A percentile compares a stretch with the other conserved stretches of the same genome.
Evolutionary conservation across 306 rosid species (phyloP).

Genomic region (Amphicarpaea edgeworthii): DNA sequence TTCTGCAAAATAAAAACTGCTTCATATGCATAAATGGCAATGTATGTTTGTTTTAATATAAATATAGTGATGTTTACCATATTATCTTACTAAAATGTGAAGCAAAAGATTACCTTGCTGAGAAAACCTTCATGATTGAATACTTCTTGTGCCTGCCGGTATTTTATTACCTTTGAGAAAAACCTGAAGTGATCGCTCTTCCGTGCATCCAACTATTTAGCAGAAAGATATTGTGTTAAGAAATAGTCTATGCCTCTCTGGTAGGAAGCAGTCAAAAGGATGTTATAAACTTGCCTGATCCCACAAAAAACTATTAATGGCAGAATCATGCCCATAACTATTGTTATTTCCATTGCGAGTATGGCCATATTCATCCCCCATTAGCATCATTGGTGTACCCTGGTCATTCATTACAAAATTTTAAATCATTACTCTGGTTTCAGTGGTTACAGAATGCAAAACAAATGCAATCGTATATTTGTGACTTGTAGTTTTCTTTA

Average conservation of each 20-base stretch:
- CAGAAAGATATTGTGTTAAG: constrained; percentile 39
- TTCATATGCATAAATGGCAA: constrained; percentile 38
- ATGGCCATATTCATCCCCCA: constrained; percentile 98
- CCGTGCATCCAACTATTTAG: constrained; percentile 68
- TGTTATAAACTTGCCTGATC: constrained; percentile 57
- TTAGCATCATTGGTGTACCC: constrained; percentile 98
- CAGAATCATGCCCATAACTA: constrained; percentile 90
- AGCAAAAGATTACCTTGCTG: constrained; percentile 60
- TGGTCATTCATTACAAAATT: constrained; percentile 53
- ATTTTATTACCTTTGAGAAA: constrained; percentile 76
- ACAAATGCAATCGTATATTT: constrained; percentile 24
- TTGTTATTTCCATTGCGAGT: constrained; percentile 94
- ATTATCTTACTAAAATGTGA: constrained; percentile 25
- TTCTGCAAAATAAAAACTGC: constrained; percentile 55
- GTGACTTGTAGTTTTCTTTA: constrained; percentile 34
- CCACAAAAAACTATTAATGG: constrained; percentile 87
- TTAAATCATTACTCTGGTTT: constrained; percentile 34
- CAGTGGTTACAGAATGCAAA: constrained; percentile 37
- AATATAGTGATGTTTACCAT: neutral
- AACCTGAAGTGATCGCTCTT: constrained; percentile 81
- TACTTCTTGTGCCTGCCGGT: constrained; percentile 63
- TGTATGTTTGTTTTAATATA: neutral
- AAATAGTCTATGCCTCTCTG: constrained; percentile 31
- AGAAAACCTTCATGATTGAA: constrained; percentile 74
- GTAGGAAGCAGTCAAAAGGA: constrained; percentile 40